Percentiles rank a stretch among this genome's conserved stretches.
These are phyloP conservation scores for Aspergillus biplanus DNA, from an alignment of 495 filamentous ascomycete species.

Conservation along the genomic window DNA sequence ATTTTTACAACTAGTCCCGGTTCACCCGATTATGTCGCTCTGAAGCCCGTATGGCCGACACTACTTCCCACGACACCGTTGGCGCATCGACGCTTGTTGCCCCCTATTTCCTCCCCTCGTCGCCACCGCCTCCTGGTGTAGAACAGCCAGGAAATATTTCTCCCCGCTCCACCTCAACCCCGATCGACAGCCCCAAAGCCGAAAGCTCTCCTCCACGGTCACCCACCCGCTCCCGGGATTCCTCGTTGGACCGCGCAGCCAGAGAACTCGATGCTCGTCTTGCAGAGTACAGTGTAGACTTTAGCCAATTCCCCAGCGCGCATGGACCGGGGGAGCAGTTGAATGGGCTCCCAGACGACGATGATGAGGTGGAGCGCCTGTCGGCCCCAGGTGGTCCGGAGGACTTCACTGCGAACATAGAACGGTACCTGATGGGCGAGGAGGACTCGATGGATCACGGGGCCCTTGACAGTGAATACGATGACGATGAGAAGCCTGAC, in stretches of 20 bases:
- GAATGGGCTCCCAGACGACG: conserved; percentile 33
- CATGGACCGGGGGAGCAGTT: conserved; percentile 38
- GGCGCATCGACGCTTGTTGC: conserved; percentile 47
- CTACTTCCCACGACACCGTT: conserved; percentile 51
- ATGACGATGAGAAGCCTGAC: conserved; percentile 21
- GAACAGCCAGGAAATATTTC: conserved; percentile 26
- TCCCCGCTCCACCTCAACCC: conserved; percentile 32
- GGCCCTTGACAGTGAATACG: conserved; percentile 26
- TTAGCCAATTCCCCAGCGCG: conserved; percentile 47
- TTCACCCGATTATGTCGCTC: conserved; percentile 7
- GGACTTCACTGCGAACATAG: conserved; percentile 56
- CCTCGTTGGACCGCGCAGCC: conserved; percentile 32
- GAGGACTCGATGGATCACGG: conserved; percentile 31
- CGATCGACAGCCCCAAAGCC: conserved; percentile 27
- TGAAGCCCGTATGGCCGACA: conserved; percentile 39
- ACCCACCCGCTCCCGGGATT: conserved; percentile 26
- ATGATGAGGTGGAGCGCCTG: conserved; percentile 38
- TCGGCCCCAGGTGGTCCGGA: conserved; percentile 56
- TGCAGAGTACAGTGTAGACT: conserved; percentile 52
- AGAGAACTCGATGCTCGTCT: conserved; percentile 48
- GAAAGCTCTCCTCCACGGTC: conserved; percentile 26
- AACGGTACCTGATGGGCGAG: conserved; percentile 51
- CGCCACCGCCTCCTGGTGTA: conserved; percentile 33
- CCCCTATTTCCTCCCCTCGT: conserved; percentile 45
- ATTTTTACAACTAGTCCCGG: neutral